phyloP scores from a whole-genome alignment of 1,284 basidiomycete genomes.

The Puccinia horiana region DNA sequence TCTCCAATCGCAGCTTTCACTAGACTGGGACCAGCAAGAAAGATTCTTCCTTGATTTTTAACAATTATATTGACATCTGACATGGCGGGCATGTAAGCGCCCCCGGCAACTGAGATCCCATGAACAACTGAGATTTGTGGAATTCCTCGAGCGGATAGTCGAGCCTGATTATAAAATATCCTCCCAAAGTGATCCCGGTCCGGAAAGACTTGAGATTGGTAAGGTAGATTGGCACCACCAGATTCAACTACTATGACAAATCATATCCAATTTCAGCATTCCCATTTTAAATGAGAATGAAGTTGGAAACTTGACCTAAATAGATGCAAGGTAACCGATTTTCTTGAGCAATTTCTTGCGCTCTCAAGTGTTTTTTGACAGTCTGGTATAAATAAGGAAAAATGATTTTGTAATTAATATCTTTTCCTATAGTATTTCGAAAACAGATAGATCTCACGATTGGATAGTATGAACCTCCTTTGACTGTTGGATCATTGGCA shows the following conservation, averaged over 20 bases:
- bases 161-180: conserved; percentile 96
- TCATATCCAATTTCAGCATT: background rate
- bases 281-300: too few relatives aligned
- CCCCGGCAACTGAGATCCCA: conserved; percentile 82
- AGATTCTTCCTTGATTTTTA: conserved; percentile 86
- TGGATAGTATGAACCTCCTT: conserved; percentile 90
- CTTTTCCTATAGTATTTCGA: conserved; percentile 23
- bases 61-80: conserved; percentile 95
- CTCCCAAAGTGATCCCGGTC: conserved; percentile 91
- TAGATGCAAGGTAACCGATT: conserved; percentile 89
- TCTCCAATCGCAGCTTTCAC: conserved; percentile 95
- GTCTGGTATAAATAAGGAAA: conserved; percentile 55
- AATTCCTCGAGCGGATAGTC: conserved; percentile 84
- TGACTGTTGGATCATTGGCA: conserved; percentile 90
- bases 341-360: conserved; percentile 87
- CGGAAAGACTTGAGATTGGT: conserved; percentile 83
- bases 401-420: conserved; percentile 30
- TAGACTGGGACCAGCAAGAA: conserved; percentile 90
- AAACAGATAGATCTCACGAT: conserved; percentile 67
- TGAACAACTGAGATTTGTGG: conserved; percentile 91
- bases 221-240: conserved; percentile 86
- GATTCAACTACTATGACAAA: conserved; percentile 70
- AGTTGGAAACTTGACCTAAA: conserved; percentile 65
- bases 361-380: conserved; percentile 93
- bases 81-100: conserved; percentile 93